Percentiles rank a stretch among this genome's conserved stretches.
These are phyloP conservation scores for Talaromyces verruculosus DNA, from an alignment of 2,329 filamentous ascomycete genomes.

Conservation along the genomic window DNA sequence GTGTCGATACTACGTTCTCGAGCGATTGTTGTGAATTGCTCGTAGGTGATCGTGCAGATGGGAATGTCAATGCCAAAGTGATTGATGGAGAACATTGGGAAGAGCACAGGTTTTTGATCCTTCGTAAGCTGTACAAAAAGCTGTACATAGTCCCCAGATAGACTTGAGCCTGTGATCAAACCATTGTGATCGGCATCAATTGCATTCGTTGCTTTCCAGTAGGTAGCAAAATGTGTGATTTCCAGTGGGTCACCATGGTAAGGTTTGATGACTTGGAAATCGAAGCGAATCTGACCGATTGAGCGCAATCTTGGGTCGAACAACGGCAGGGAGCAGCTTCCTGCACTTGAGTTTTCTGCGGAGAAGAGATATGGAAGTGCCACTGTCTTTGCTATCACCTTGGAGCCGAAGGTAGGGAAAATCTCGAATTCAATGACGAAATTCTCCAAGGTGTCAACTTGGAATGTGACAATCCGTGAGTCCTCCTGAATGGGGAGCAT, in stretches of 20 bases:
- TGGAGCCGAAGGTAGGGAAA: constrained; percentile 94
- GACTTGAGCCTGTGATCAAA: constrained; percentile 88
- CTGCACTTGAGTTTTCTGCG: constrained; percentile 70
- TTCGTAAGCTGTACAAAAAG: constrained; percentile 89
- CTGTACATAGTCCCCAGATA: constrained; percentile 92
- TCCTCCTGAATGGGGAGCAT: constrained; percentile 96
- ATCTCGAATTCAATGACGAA: constrained; percentile 98
- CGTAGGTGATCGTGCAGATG: constrained; percentile 72
- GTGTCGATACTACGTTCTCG: constrained; percentile 38
- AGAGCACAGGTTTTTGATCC: constrained; percentile 82
- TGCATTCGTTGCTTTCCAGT: constrained; percentile 98
- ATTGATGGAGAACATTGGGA: constrained; percentile 77
- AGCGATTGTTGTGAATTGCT: constrained; percentile 51
- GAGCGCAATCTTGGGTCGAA: constrained; percentile 89
- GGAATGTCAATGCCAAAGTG: constrained; percentile 78
- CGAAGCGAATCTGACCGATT: constrained; percentile 92
- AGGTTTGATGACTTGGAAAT: constrained; percentile 93
- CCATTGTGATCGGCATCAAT: constrained; percentile 81
- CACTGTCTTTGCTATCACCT: constrained; percentile 94
- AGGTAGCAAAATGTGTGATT: constrained; percentile 97
- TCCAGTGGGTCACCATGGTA: constrained; percentile 90
- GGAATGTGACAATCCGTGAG: constrained; percentile 88
- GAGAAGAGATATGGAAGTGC: constrained; percentile 85
- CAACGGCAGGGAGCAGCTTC: constrained; percentile 79
- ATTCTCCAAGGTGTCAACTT: constrained; percentile 87